These are phyloP conservation scores for Tolypocladium album DNA, from an alignment of 2,329 filamentous ascomycete genomes.

Conservation along the genomic window DNA sequence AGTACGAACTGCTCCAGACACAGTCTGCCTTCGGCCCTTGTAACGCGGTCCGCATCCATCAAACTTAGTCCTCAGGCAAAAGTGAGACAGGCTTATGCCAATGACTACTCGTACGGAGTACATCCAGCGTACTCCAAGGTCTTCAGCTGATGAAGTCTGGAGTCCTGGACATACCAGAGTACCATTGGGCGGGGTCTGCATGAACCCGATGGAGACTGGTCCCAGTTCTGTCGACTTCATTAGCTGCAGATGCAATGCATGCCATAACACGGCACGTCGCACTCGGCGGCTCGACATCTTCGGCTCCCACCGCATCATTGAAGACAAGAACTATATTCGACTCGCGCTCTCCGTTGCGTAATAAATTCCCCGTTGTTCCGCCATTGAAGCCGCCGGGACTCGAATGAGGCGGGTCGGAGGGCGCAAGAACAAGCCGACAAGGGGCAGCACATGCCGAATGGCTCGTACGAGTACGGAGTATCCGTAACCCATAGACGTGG, in stretches of 20 bases:
- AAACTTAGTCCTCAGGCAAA: not conserved
- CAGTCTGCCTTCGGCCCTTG: not conserved
- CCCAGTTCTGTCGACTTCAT: not conserved
- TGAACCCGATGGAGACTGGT: conserved; percentile 5
- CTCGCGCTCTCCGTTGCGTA: not conserved
- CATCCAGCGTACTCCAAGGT: not conserved
- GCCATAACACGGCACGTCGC: conserved; percentile 6
- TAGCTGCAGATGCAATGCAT: conserved; percentile 12
- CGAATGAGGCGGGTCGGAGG: conserved; percentile 1
- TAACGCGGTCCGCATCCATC: not conserved
- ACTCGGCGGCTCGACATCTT: not conserved
- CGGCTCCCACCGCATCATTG: not conserved
- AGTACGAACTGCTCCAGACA: not conserved
- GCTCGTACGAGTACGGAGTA: not conserved
- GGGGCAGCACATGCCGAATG: not conserved
- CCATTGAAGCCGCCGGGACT: not conserved
- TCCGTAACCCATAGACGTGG: no score
- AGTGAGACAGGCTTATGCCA: not conserved
- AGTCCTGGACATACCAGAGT: not conserved
- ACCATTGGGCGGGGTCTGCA: conserved; percentile 1
- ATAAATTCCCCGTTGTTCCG: not conserved
- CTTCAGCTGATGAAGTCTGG: not conserved
- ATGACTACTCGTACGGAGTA: no score
- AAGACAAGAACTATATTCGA: conserved; percentile 1
- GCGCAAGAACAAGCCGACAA: conserved; percentile 9